Conservation (phyloP, 2,329 filamentous ascomycete genomes). For the Colletotrichum neosansevieriae region DNA sequence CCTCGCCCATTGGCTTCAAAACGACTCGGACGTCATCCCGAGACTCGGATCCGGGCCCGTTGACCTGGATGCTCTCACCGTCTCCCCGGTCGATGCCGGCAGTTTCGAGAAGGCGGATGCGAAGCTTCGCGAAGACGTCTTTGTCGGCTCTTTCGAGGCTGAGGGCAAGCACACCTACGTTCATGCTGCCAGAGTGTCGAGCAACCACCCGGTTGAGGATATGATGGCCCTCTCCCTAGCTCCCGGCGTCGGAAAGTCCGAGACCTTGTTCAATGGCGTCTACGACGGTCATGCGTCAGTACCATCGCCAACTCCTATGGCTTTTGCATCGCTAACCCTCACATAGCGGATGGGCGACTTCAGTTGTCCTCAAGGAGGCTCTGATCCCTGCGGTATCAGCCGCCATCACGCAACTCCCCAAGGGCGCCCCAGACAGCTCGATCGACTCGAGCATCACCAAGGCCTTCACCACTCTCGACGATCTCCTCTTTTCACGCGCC, state of each 20-base stretch:
- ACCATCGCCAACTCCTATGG: not conserved
- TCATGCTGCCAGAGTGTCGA: constrained; percentile 50
- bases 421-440: constrained; percentile 55
- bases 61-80: constrained; percentile 19
- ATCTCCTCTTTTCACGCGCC: constrained; percentile 62
- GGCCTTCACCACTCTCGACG: constrained; percentile 68
- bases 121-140: constrained; percentile 48
- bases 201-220: constrained; percentile 53
- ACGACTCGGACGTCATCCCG: constrained; percentile 18
- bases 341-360: constrained; percentile 56
- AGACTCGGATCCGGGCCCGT: constrained; percentile 19
- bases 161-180: constrained; percentile 46
- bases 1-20: not conserved
- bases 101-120: constrained; percentile 46
- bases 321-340: not conserved
- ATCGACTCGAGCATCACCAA: constrained; percentile 68
- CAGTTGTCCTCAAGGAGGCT: constrained; percentile 52
- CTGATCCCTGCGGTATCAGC: constrained; percentile 58
- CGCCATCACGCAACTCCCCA: constrained; percentile 48
- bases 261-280: constrained; percentile 53
- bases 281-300: constrained; percentile 64
- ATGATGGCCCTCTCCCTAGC: constrained; percentile 50
- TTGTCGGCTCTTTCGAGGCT: constrained; percentile 43
- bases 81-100: constrained; percentile 25
- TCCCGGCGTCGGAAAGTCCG: constrained; percentile 46